Evolutionary conservation across 306 rosid species (phyloP), one percentile per base, ranked within the genome.

Genomic region (Sesbania bispinosa): DNA sequence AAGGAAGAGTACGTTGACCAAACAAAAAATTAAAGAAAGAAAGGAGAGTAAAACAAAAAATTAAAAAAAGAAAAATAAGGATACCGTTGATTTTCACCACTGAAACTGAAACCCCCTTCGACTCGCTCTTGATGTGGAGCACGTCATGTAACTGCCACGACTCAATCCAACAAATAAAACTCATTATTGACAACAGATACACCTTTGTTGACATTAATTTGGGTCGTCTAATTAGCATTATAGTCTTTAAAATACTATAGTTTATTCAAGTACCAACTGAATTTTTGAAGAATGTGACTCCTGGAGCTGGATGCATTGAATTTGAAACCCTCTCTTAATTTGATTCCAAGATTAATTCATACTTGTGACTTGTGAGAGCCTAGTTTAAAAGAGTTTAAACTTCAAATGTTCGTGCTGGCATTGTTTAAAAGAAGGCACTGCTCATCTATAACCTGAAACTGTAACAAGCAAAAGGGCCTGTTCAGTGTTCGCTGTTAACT

Each of bases 91-190:
- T 58, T 77, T 72, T 77, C 15, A 50, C 77, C 71, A 18, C 3
- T 45, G 11, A 67, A 64, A 67, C 73, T 20, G 30, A 29, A 70
- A 41, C 75, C 61, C 85, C 88, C 41, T 3, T 35, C 77, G 86
- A 88, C 94, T 81, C 90, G 90, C 77, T 85, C 89, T 74, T 38
- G 20, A 41, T 71, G 35, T 46, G 62, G 73, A 81, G 71, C 57
- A 46, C 51, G 43, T 38, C 46, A 57, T 70, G 67, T 10, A 84
- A 84, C 69, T 45, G 43, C 24, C 82, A 54, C 41, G 51, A 77
- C 80, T 68, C 52, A 74, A 77, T 75, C 81, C 69, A 57, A 78
- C 46, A 51, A 18, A 14, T 71, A 24, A 29, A 15, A 33, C 62
- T 51, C 45, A 10, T 14, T 45, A 20, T 50, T 19, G 5, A 50